Evolutionary conservation across 768 basidiomycete genomes (phyloP), one percentile per base, ranked within the genome.

Genomic region (Termitomyces sp.): DNA sequence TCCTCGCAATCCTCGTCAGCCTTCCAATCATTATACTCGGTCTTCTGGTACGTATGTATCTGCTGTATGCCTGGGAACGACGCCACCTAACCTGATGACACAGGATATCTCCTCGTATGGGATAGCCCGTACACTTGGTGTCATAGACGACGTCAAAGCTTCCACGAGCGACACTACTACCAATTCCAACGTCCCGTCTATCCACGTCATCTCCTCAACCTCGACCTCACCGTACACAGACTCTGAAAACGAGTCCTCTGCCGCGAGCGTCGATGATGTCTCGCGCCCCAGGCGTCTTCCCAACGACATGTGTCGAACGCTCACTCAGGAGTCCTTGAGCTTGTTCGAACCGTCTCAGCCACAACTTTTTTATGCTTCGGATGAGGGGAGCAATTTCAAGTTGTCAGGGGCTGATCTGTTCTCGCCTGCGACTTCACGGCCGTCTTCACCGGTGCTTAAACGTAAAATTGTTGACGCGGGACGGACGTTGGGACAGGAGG

Each of bases 51-150:
- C 56, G 83, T 74, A 35, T 14, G 12, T 35, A 55, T 35, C 28
- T 41, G 8, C n/a, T 33, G 31, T n/a, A 9, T 11, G n/a, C 17
- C 26, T 21, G 4, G 15, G 10, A 55, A 45, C 58, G 30, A 50
- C 50, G 60, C 54, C 43, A 59, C 37, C 57, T 47, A 59, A 42
- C 49, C 59, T 59, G 41, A 21, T 60, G 26, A 48, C 45, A 19
- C 64, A 92, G 90, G 90, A 93, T 67, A 82, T 92, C 54, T 75
- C 83, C 2, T 89, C 91, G 19, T 93, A 92, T 63, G 82, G 85
- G 56, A 88, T 93, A 66, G 91, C 87, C 12, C 85, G 90, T 56
- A 91, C 89, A 6, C 78, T 93, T 50, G 90, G 89, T 35, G 78
- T 89, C 53, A 79, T 89, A 60, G 89, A 90, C 69, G 80, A 81